These are phyloP conservation scores for Grosmannia serpens DNA, from an alignment of 2,329 filamentous ascomycete genomes.

Conservation along the genomic window DNA sequence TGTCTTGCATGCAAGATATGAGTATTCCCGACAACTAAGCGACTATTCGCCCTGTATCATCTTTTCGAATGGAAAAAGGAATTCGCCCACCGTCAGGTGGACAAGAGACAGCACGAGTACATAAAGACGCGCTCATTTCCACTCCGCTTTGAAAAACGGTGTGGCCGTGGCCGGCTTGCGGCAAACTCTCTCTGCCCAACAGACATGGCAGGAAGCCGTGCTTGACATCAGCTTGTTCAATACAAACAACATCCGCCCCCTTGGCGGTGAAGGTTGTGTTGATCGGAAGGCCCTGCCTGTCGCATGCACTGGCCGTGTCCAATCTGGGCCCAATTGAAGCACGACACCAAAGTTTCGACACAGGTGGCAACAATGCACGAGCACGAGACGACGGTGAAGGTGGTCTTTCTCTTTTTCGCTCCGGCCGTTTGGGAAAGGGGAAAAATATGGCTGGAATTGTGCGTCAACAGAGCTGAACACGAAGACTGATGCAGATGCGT, in stretches of 20 bases:
- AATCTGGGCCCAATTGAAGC: neutral
- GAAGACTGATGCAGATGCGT: neutral
- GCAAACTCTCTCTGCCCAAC: neutral
- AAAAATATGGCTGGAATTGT: neutral
- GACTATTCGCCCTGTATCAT: too few relatives aligned
- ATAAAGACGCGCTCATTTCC: neutral
- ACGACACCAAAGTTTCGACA: neutral
- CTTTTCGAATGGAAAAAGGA: too few relatives aligned
- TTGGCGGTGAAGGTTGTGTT: neutral
- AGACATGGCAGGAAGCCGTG: neutral
- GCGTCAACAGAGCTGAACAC: neutral
- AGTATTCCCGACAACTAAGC: too few relatives aligned
- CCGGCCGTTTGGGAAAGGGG: neutral
- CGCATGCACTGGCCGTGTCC: neutral
- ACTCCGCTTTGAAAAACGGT: neutral
- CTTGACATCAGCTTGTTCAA: neutral
- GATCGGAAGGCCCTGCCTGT: neutral
- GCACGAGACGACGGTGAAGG: neutral
- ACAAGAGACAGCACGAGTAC: too few relatives aligned
- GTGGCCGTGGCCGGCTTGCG: neutral
- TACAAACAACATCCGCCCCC: neutral
- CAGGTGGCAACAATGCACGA: too few relatives aligned
- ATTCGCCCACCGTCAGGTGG: too few relatives aligned
- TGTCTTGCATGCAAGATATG: too few relatives aligned
- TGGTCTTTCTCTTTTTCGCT: neutral